Evolutionary conservation across 352 stramenopile species (phyloP).

Genomic region (Pythium scleroteichum): DNA sequence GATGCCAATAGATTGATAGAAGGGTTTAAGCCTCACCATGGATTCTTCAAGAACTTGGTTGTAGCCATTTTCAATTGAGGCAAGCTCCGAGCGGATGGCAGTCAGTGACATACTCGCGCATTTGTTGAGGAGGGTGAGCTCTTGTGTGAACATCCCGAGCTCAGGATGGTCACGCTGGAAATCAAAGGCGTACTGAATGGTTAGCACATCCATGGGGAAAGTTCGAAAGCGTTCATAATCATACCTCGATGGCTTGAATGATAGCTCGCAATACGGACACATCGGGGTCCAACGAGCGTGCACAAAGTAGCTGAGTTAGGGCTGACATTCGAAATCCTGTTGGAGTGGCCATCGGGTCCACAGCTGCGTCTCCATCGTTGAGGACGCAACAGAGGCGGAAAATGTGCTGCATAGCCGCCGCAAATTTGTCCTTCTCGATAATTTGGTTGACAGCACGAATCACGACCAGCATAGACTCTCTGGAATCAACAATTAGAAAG

Average conservation of each 20-base stretch:
- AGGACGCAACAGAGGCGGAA: conserved; percentile 10
- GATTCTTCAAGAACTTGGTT: background rate
- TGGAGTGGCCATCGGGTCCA: background rate
- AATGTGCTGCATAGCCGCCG: conserved; percentile 2
- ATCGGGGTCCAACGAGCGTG: conserved; percentile 3
- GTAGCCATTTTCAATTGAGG: conserved; percentile 1
- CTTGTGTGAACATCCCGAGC: background rate
- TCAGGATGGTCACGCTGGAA: background rate
- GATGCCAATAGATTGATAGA: too few species aligned
- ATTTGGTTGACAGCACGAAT: conserved; percentile 2
- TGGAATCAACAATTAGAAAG: background rate
- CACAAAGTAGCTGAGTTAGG: conserved; percentile 3
- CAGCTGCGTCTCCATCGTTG: background rate
- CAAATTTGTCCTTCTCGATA: conserved; percentile 9
- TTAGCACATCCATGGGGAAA: too few species aligned
- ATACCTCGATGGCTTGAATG: conserved; percentile 2
- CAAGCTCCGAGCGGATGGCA: conserved; percentile 2
- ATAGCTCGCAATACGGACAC: background rate
- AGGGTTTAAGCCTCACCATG: background rate
- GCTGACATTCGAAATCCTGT: conserved; percentile 7
- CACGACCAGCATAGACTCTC: conserved; percentile 3
- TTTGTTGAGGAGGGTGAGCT: background rate
- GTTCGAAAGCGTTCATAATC: too few species aligned
- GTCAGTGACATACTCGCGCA: background rate
- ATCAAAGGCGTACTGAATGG: too few species aligned